phyloP scores from a whole-genome alignment of 2,329 filamentous ascomycete genomes.

The Fusarium decemcellulare region DNA sequence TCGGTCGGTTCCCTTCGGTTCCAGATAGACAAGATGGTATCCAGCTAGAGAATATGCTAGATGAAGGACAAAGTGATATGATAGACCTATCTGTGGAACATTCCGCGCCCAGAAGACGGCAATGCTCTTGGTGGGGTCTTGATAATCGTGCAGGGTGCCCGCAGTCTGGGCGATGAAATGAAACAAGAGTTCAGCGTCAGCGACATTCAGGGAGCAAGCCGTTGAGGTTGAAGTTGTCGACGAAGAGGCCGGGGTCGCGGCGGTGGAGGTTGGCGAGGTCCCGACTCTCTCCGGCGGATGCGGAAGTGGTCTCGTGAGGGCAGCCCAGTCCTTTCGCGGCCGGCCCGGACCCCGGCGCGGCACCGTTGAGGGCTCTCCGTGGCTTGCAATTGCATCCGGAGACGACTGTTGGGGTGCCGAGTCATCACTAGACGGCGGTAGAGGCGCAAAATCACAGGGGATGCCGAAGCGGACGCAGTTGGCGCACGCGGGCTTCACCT shows the following conservation, averaged over 20 bases:
- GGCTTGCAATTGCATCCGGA: slow-evolving; percentile 27
- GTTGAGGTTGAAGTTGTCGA: slow-evolving; percentile 40
- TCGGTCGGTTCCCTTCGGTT: slow-evolving; percentile 36
- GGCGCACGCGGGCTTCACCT: slow-evolving; percentile 50
- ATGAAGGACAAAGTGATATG: slow-evolving; percentile 49
- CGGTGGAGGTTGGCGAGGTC: slow-evolving; percentile 42
- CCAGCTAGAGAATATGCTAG: slow-evolving; percentile 47
- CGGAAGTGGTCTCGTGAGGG: slow-evolving; percentile 39
- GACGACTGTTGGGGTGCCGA: slow-evolving; percentile 31
- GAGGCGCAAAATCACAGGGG: slow-evolving; percentile 47
- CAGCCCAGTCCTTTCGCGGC: slow-evolving; percentile 50
- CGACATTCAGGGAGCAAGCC: slow-evolving; percentile 44
- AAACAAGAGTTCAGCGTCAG: slow-evolving; percentile 49
- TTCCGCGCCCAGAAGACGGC: slow-evolving; percentile 48
- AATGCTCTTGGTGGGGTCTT: slow-evolving; percentile 36
- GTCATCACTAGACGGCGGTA: slow-evolving; percentile 36
- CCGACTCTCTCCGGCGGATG: slow-evolving; percentile 38
- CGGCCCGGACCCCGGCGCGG: slow-evolving; percentile 48
- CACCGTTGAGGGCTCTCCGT: slow-evolving; percentile 31
- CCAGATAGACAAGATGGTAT: slow-evolving; percentile 45
- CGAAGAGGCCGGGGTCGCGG: slow-evolving; percentile 40
- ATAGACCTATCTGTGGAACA: slow-evolving; percentile 46
- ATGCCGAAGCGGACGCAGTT: slow-evolving; percentile 52
- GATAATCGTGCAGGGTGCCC: slow-evolving; percentile 38
- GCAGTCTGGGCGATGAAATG: slow-evolving; percentile 47